Evolutionary conservation across 805 yeast species (phyloP).

Genomic region (Wickerhamiella nectarea): DNA sequence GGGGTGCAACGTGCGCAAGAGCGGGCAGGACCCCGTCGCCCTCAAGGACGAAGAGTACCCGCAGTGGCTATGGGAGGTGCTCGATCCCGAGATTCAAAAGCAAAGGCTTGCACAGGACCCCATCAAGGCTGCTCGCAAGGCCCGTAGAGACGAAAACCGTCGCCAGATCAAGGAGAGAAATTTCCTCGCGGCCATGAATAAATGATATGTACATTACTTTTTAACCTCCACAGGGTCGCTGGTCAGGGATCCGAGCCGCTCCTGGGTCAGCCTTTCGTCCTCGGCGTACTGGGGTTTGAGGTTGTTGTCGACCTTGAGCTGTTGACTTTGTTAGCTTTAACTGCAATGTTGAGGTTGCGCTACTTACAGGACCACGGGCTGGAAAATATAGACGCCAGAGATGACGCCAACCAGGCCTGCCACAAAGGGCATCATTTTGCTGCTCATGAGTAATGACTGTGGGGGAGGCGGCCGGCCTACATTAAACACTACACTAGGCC

Average conservation of each 20-base stretch:
- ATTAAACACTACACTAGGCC: too few species aligned
- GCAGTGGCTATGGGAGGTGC: constrained; percentile 81
- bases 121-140: constrained; percentile 52
- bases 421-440: constrained; percentile 15
- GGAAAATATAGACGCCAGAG: constrained; percentile 20
- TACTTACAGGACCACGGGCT: constrained; percentile 22
- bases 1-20: constrained; percentile 64
- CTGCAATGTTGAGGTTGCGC: background rate
- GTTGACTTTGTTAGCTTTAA: constrained; percentile 16
- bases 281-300: constrained; percentile 19
- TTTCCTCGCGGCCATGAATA: constrained; percentile 47
- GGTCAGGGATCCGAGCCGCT: constrained; percentile 13
- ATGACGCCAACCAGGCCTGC: constrained; percentile 18
- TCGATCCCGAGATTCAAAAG: constrained; percentile 52
- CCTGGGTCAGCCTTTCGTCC: constrained; percentile 13
- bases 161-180: constrained; percentile 62
- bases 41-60: constrained; percentile 82
- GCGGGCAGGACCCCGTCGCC: constrained; percentile 81
- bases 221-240: background rate
- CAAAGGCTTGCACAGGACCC: constrained; percentile 46
- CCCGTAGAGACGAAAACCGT: constrained; percentile 54
- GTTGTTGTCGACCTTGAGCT: constrained; percentile 20
- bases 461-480: too few species aligned
- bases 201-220: constrained; percentile 7
- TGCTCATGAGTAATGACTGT: constrained; percentile 10